Evolutionary conservation across 1,284 basidiomycete species (phyloP), one percentile per base, ranked within the genome.

Genomic region (Marasmius fiardii): DNA sequence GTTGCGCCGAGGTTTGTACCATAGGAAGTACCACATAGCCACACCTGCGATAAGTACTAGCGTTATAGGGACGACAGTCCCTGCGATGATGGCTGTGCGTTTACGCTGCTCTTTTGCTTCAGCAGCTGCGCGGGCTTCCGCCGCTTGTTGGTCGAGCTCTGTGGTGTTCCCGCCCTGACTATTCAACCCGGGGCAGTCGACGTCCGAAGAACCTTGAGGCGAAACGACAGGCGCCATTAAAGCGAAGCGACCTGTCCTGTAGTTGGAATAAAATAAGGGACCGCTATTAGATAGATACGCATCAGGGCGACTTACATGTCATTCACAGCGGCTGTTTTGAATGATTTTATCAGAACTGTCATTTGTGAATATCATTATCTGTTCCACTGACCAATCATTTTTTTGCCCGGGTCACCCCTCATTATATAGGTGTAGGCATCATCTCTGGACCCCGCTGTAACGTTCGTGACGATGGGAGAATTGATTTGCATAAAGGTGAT

Each of bases 381-480:
- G 6, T 11, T 26, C 47, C 24, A 66, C 78, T 57, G 61, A 81
- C 80, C 78, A 37, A 82, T 61, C 21, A 82, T 58, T 44, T 67
- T 62, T 1, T 59, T 58, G 1, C 59, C 60, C 3, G 80, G 74
- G 53, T 72, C 67, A 2, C 75, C 79, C 28, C 78, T 71, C 58
- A 82, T 73, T 54, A 78, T 76, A 59, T 71, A 83, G 4, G 76
- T 78, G 58, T 75, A 76, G 0, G 66, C 65, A 59, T 81, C 72
- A 53, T 77, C 72, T 5, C 65, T 64, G 1, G 63, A 52, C 1
- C 66, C 68, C 60, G 79, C 61, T 0, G 77, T 76, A 23, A 75
- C 68, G 63, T 80, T 80, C 2, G 77, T 80, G 20, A 77, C 67
- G 4, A 68, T 62, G 3, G 73, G 67, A 0, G 77, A 74, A 47